Conservation (phyloP, 31 red algal genomes). For the Asparagopsis taxiformis region DNA sequence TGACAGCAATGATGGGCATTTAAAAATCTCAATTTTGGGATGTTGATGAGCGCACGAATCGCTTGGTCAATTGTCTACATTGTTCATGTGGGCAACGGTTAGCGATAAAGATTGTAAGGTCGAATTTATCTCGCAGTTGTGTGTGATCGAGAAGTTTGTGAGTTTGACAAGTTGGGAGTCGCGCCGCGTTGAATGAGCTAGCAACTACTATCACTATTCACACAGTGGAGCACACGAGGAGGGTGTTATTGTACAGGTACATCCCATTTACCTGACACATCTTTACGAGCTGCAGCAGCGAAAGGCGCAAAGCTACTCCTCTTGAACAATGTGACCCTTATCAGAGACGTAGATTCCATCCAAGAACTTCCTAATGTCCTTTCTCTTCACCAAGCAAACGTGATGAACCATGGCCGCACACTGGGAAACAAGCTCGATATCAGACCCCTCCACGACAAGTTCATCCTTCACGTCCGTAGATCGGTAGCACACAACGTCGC, state of each 20-base stretch:
- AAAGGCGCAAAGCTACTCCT: slow-evolving; percentile 21
- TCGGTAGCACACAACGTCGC: slow-evolving; percentile 82
- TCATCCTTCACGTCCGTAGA: slow-evolving; percentile 95
- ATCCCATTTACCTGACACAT: slow-evolving; percentile 1
- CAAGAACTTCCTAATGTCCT: slow-evolving; percentile 99
- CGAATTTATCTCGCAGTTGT: neutral
- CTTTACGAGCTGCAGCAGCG: neutral
- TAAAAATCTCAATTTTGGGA: no score
- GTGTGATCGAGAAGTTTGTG: neutral
- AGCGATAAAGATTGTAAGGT: neutral
- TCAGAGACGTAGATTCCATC: slow-evolving; percentile 98
- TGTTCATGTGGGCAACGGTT: no score
- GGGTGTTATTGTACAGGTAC: neutral
- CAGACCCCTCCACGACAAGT: slow-evolving; percentile 90
- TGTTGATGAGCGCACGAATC: no score
- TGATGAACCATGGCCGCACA: slow-evolving; percentile 98
- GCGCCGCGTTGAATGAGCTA: neutral
- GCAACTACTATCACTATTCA: neutral
- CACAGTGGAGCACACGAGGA: neutral
- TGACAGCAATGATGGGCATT: no score
- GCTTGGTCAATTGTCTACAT: no score
- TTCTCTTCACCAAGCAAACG: slow-evolving; percentile 90
- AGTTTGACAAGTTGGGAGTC: neutral
- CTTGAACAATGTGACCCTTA: slow-evolving; percentile 81
- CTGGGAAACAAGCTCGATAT: slow-evolving; percentile 97